Conservation (phyloP, 805 yeast genomes). For the Starmera amethionina region DNA sequence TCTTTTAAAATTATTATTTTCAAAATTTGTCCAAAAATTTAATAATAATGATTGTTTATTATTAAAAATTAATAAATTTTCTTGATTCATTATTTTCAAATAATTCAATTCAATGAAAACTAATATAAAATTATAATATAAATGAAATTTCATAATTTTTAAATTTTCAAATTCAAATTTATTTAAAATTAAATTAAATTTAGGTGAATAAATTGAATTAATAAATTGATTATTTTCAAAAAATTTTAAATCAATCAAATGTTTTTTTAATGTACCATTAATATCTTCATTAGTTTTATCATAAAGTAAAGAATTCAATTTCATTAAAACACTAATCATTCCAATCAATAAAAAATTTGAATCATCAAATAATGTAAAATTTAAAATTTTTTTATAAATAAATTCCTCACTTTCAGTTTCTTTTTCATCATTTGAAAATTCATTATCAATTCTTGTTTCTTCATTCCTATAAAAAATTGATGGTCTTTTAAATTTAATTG, state of each 20-base stretch:
- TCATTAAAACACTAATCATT: conserved; percentile 8
- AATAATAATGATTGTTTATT: conserved; percentile 1
- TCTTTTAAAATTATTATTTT: conserved; percentile 5
- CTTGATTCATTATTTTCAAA: no score
- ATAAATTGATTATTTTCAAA: conserved; percentile 13
- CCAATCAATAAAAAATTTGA: conserved; percentile 11
- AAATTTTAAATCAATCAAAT: conserved; percentile 7
- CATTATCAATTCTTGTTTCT: no score
- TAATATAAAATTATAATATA: conserved; percentile 10
- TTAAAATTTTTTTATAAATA: conserved; percentile 7
- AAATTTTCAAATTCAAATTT: conserved; percentile 5
- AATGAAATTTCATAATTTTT: conserved; percentile 9
- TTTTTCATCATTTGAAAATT: not conserved
- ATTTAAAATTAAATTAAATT: not conserved
- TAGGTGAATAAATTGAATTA: conserved; percentile 7
- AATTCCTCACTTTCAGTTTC: conserved; percentile 4
- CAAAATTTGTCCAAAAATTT: conserved; percentile 9
- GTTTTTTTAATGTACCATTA: not conserved
- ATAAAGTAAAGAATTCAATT: conserved; percentile 10
- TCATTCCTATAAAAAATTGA: not conserved
- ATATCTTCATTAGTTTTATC: not conserved
- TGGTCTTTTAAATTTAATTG: no score
- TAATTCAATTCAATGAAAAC: conserved; percentile 7
- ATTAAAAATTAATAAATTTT: not conserved
- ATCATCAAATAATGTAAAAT: conserved; percentile 13